These are phyloP conservation scores for Hirschioporus abietinus DNA, from an alignment of 768 basidiomycete genomes.

Conservation along the genomic window DNA sequence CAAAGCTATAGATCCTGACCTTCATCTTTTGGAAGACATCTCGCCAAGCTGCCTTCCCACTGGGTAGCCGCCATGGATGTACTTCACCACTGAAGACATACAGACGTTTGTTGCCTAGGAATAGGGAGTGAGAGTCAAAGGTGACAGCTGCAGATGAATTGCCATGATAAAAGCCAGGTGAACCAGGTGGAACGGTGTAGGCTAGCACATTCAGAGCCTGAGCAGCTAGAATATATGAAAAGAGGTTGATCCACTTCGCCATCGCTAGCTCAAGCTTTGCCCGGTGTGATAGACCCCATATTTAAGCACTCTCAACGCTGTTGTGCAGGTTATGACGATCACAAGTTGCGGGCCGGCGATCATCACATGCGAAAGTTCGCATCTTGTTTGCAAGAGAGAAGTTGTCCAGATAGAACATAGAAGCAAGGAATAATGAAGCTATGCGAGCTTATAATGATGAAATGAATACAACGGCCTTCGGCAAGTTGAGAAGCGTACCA, in stretches of 20 bases:
- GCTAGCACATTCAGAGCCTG: conserved; percentile 4
- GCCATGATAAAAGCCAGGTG: conserved; percentile 23
- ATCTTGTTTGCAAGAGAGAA: background rate
- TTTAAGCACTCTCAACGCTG: background rate
- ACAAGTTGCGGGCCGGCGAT: background rate
- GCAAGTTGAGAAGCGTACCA: background rate
- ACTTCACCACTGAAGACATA: conserved; percentile 20
- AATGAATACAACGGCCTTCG: background rate
- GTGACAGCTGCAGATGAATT: conserved; percentile 21
- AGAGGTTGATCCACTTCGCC: conserved; percentile 5
- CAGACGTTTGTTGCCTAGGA: conserved; percentile 18
- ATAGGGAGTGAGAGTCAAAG: conserved; percentile 21
- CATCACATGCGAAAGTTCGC: background rate
- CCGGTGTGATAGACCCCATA: background rate
- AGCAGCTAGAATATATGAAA: background rate
- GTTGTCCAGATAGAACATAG: background rate
- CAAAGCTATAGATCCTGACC: conserved; percentile 8
- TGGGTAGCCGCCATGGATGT: conserved; percentile 21
- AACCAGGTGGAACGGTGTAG: conserved; percentile 18
- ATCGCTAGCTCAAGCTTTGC: background rate
- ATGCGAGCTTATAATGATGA: background rate
- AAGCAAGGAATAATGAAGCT: background rate
- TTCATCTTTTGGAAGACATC: conserved; percentile 23
- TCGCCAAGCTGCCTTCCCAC: conserved; percentile 16
- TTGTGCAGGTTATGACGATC: background rate